Base-by-base conservation (phyloP, 2,329 filamentous ascomycete species). In the Pseudogymnoascus sp. region DNA sequence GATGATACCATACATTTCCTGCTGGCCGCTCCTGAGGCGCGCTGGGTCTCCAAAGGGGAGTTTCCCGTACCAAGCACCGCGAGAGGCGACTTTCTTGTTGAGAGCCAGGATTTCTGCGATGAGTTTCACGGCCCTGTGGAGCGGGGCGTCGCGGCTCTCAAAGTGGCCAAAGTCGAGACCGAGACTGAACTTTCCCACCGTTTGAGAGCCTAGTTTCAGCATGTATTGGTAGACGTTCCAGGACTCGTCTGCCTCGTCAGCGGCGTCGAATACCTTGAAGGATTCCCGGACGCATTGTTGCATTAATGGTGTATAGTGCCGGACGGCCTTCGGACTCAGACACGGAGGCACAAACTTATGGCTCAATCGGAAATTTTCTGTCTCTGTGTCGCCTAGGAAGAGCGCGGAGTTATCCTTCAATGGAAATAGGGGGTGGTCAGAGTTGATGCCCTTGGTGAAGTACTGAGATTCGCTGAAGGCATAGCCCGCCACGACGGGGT, bases 161-260 rank as follows among this genome's bases (percentile, higher is more conserved):
- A 81, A 81, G 62, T 81, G 79, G 7, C 77, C 64, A 61, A 81
- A 74, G 26, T 81, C 78, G 64, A 77, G 66, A 0, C 76, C 77
- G 1, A 81, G 72, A 0, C 74, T 75, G 11, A 81, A 65, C 65
- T 80, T 78, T 21, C 77, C 77, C 5, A 81, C 73, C 0, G 76
- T 73, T 54, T 77, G 74, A 0, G 78, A 78, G 0, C 72, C 77
- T 0, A 81, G 72, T 67, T 81, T 81, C 16, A 80, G 64, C 78
- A 80, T 81, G 64, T 79, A 80, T 47, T 77, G 75, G 61, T 80
- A 81, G 1, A 77, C 78, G 64, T 81, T 81, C 73, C 74, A 79
- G 0, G 78, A 75, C 63, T 78, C 73, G 1, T 68, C 74, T 21
- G 39, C 31, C 8, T 62, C 45, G 26, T 69, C 68, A 2, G 69